Conservation (phyloP, 768 basidiomycete species). For the Mycena floridula region DNA sequence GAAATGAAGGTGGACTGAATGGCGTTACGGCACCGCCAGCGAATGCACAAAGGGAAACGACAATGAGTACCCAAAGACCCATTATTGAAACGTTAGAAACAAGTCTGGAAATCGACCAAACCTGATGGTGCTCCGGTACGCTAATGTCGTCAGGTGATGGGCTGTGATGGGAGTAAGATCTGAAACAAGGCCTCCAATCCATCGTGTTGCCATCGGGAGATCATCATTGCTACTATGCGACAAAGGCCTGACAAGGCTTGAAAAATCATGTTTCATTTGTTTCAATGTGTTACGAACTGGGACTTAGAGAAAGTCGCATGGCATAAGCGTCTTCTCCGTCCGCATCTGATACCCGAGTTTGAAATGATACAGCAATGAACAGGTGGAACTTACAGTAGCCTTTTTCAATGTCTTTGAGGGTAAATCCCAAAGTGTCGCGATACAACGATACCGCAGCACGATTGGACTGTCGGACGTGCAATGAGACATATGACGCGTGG, state of each 20-base stretch:
- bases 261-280: no score
- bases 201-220: no score
- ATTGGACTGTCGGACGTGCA: constrained; percentile 95
- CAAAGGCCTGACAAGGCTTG: no score
- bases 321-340: constrained; percentile 94
- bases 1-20: constrained; percentile 3
- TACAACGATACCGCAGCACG: constrained; percentile 87
- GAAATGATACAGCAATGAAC: not conserved
- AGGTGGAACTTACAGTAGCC: constrained; percentile 67
- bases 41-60: not conserved
- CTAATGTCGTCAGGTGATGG: no score
- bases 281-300: no score
- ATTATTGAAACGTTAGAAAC: not conserved
- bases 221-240: no score
- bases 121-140: no score
- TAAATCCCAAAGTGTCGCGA: constrained; percentile 87
- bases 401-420: constrained; percentile 82
- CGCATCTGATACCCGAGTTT: constrained; percentile 51
- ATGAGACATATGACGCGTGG: constrained; percentile 77
- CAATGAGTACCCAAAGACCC: not conserved
- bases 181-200: no score
- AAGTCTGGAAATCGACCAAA: not conserved
- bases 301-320: constrained; percentile 67
- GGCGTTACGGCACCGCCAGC: constrained; percentile 1
- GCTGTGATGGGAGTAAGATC: no score